Base-by-base conservation (phyloP, 2,329 filamentous ascomycete species). In the Pseudogymnoascus pannorum region DNA sequence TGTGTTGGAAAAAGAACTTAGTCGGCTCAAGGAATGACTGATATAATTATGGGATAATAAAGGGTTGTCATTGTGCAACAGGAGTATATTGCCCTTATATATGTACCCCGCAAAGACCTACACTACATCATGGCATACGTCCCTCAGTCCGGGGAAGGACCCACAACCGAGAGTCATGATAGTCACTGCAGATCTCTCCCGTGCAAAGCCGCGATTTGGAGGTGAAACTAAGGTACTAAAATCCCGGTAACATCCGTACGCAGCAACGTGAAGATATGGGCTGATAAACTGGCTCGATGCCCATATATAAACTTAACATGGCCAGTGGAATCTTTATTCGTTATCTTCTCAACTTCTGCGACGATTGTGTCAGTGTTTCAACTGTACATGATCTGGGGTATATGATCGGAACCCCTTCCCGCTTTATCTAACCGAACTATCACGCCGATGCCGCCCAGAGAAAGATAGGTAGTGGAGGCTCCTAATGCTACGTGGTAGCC, bases 401-500 rank as follows among this genome's bases (percentile, higher is more conserved):
- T n/a, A 31, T 20, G 18, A 54, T 31, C 24, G 26, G 48, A 31
- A 11, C 31, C 31, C 26, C 26, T 14, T 36, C 6, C 40, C 20
- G 20, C 20, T 24, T 16, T 44, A 24, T 44, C 40, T 7, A 31
- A 7, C 26, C 48, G 48, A 20, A 7, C 11, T 31, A 54, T 54
- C 48, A 12, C 33, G 48, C 48, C 48, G n/a, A 54, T 31, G 11
- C 26, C 14, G 16, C 48, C 3, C 48, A 31, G 26, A 14, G 26
- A 16, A 6, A n/a, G 26, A 54, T 54, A 54, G 16, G 16, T 5
- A 26, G 48, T 31, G 48, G 48, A 54, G 44, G 44, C 44, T 51
- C 44, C 26, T 26, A 54, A 54, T 54, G n/a, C 12, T 54, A 54
- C 48, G 48, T 54, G 26, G 48, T 54, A 54, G 48, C 48, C 48